Evolutionary conservation across 805 yeast species (phyloP).

Genomic region (Vanderwaltozyma verrucispora): DNA sequence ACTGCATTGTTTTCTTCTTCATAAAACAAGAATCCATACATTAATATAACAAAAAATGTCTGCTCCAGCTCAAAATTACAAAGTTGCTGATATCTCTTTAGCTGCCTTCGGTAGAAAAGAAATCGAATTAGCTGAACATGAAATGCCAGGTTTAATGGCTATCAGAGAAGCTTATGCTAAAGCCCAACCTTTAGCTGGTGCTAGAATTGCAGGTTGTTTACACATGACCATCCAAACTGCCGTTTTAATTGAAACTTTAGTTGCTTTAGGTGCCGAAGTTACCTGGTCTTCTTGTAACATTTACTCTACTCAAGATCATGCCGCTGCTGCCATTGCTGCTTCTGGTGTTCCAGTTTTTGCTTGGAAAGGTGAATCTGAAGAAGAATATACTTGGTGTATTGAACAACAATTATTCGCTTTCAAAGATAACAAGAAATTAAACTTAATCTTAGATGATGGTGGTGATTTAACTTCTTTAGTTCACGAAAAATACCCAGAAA

Average conservation of each 20-base stretch:
- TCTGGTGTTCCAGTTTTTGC: conserved; percentile 98
- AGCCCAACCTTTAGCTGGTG: conserved; percentile 92
- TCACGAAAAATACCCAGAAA: conserved; percentile 96
- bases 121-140: conserved; percentile 96
- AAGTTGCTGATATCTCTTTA: conserved; percentile 94
- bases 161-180: conserved; percentile 86
- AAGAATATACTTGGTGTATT: conserved; percentile 98
- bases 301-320: conserved; percentile 98
- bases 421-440: conserved; percentile 90
- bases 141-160: conserved; percentile 98
- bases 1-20: no score
- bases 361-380: conserved; percentile 99
- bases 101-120: conserved; percentile 99
- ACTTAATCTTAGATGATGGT: conserved; percentile 98
- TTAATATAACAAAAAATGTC: conserved; percentile 33
- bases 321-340: conserved; percentile 99
- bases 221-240: conserved; percentile 99
- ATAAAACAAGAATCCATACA: not conserved
- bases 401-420: conserved; percentile 97
- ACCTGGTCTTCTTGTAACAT: conserved; percentile 99
- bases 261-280: conserved; percentile 97
- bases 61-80: conserved; percentile 61
- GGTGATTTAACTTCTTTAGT: conserved; percentile 96
- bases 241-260: conserved; percentile 92
- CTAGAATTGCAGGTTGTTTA: conserved; percentile 97